Evolutionary conservation across 805 yeast species (phyloP).

Genomic region (Nakazawaea ambrosiae): DNA sequence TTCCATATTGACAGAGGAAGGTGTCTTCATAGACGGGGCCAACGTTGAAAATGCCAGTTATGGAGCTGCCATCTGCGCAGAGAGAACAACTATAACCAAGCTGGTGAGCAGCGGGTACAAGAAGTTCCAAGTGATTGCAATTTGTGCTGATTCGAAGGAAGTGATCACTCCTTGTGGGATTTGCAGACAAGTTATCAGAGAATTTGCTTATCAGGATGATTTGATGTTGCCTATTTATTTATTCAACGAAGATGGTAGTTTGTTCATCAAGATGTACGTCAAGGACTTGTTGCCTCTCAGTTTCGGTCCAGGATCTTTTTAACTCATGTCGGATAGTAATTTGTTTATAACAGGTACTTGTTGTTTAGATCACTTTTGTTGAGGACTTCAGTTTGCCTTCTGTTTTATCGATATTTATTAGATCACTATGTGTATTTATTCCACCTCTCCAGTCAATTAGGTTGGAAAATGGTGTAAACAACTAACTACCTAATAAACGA

Average conservation of each 20-base stretch:
- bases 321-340: too few relatives aligned
- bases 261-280: conserved; percentile 38
- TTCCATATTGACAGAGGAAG: conserved; percentile 47
- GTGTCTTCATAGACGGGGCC: conserved; percentile 58
- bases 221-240: conserved; percentile 50
- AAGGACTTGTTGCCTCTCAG: conserved; percentile 71
- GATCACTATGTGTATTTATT: too few relatives aligned
- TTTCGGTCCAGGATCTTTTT: conserved; percentile 80
- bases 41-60: conserved; percentile 92
- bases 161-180: conserved; percentile 89
- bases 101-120: conserved; percentile 40
- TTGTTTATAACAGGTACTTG: neutral
- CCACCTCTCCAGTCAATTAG: too few relatives aligned
- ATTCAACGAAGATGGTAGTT: conserved; percentile 51
- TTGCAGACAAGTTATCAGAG: conserved; percentile 85
- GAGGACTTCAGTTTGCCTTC: neutral
- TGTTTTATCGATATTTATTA: too few relatives aligned
- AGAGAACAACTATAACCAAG: conserved; percentile 54
- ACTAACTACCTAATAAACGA: too few relatives aligned
- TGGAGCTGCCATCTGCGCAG: conserved; percentile 74
- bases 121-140: conserved; percentile 53
- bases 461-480: too few relatives aligned
- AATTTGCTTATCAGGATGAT: conserved; percentile 46
- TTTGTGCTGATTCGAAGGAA: conserved; percentile 51
- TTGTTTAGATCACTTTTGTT: neutral